Evolutionary conservation across 1,284 basidiomycete genomes (phyloP).

Genomic region (Inonotus hispidus): DNA sequence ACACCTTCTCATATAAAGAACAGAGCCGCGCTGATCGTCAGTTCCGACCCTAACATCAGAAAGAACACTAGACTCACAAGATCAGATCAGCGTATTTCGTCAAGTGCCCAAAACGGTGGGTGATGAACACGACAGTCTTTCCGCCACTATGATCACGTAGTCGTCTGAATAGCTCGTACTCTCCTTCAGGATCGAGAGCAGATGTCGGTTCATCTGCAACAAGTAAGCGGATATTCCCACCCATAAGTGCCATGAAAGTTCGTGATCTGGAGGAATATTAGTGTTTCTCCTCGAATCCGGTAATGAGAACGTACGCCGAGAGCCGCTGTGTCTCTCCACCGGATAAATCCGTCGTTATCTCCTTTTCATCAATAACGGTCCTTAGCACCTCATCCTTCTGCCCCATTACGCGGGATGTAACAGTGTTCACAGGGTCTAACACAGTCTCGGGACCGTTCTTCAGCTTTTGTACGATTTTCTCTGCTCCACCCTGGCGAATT

Average conservation of each 20-base stretch:
- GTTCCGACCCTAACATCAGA: neutral
- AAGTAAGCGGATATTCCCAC: conserved; percentile 32
- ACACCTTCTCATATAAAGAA: conserved; percentile 28
- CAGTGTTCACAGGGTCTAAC: conserved; percentile 29
- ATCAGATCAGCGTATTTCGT: conserved; percentile 43
- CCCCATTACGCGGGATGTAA: conserved; percentile 27
- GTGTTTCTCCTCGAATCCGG: conserved; percentile 12
- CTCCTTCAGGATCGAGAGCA: conserved; percentile 46
- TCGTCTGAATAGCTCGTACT: conserved; percentile 45
- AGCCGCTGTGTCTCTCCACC: conserved; percentile 38
- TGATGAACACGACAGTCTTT: conserved; percentile 67
- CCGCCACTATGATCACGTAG: conserved; percentile 46
- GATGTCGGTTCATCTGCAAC: conserved; percentile 29
- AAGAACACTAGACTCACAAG: neutral
- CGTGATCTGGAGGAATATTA: conserved; percentile 16
- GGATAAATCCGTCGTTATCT: conserved; percentile 34
- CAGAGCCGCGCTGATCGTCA: neutral
- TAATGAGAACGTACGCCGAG: conserved; percentile 27
- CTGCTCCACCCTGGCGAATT: conserved; percentile 34
- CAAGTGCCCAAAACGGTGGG: conserved; percentile 63
- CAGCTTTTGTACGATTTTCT: conserved; percentile 27
- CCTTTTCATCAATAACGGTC: conserved; percentile 21
- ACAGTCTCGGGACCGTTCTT: conserved; percentile 23
- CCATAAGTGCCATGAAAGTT: conserved; percentile 41
- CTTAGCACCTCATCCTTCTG: conserved; percentile 14